Base-by-base conservation (phyloP, 352 stramenopile genomes). In the Phytophthora colocasiae region DNA sequence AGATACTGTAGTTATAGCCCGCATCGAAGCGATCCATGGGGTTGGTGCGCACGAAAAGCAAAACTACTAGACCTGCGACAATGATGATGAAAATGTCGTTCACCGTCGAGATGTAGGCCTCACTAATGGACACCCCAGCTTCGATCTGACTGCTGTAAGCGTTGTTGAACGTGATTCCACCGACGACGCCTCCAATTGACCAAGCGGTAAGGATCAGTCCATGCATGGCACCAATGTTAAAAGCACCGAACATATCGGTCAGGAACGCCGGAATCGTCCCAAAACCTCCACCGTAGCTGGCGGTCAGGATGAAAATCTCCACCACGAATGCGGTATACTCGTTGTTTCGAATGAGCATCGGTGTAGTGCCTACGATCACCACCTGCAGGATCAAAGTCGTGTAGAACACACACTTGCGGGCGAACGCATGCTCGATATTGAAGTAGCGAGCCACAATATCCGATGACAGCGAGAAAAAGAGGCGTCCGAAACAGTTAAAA, bases 231-330 rank as follows among this genome's bases (percentile, higher is more conserved):
- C 83, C 87, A 52, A 93, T 93, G 78, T 94, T 93, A 53, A 73
- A 92, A 3, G 82, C 82, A 14, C 87, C 87, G 58, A 94, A 96
- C 85, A 94, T 94, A 56, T 94, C 87, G 2, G 85, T 92, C 10
- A 96, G 63, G 57, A 94, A 91, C 36, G 69, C 83, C 36, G 85
- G 85, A 65, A 94, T 92, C 17, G 74, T 91, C 39, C 85, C 84
- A 24, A 93, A 92, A 17, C 82, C 83, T 24, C 84, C 87, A 19
- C 85, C 85, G 57, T 95, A 95, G 52, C 75, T 80, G 1, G 81
- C 51, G 19, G 85, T 93, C 8, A 95, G 50, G 15, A 93, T 65
- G 63, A 91, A 95, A 26, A 90, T 78, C 36, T 85, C 64, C 10
- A 56, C 63, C 10, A 85, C 66, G 59, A 94, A 94, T 11, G 71